A percentile compares a stretch with the other conserved stretches of the same genome.
phyloP scores from a whole-genome alignment of 768 basidiomycete species.

The Mycena filopes region DNA sequence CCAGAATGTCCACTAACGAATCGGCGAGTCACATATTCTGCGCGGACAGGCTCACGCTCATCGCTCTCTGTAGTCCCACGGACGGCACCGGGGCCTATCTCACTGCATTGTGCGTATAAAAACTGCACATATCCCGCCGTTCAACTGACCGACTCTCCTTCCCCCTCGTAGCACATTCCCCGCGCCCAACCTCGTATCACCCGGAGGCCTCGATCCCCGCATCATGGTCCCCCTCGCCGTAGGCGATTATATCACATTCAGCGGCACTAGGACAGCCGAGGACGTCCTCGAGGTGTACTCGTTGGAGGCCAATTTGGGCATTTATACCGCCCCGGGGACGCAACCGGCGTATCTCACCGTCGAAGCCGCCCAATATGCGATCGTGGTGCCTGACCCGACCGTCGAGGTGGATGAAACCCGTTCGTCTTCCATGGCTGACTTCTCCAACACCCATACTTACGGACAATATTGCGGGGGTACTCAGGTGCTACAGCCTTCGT shows the following conservation, averaged over 20 bases:
- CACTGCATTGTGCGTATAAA: not conserved
- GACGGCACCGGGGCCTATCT: not conserved
- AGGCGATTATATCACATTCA: slow-evolving; percentile 18
- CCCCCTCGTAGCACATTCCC: slow-evolving; percentile 18
- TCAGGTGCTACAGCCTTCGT: not conserved
- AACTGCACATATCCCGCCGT: not conserved
- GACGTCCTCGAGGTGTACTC: slow-evolving; percentile 29
- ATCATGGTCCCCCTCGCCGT: slow-evolving; percentile 6
- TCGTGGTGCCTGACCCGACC: not conserved
- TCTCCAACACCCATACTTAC: not conserved
- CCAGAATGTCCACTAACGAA: slow-evolving; percentile 15
- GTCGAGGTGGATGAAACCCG: slow-evolving; percentile 6
- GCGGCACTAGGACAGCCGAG: slow-evolving; percentile 30
- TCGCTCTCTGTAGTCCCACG: not conserved
- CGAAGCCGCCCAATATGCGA: slow-evolving; percentile 14
- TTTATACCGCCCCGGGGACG: slow-evolving; percentile 35
- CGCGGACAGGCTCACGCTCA: too few species aligned
- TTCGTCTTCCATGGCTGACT: not conserved
- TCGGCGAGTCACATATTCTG: not conserved
- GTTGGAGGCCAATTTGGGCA: slow-evolving; percentile 35
- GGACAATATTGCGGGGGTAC: not conserved
- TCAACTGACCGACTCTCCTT: too few species aligned
- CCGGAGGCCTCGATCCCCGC: slow-evolving; percentile 1
- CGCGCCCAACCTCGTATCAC: slow-evolving; percentile 28
- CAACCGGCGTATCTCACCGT: slow-evolving; percentile 29